phyloP scores from a whole-genome alignment of 306 rosid species.

The Cyclanthera cordifolia region DNA sequence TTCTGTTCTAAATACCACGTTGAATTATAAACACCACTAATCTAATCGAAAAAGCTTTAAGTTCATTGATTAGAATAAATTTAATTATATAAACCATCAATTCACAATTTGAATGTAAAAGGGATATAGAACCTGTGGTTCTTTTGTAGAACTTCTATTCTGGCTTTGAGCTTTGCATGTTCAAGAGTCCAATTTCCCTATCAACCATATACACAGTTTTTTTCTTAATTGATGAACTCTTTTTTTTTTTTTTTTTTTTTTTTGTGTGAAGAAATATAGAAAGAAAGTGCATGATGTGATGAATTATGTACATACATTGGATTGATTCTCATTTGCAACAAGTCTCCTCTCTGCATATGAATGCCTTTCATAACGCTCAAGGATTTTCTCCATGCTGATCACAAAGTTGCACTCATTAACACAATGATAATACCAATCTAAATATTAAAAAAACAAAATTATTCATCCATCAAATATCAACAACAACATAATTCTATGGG shows the following conservation, averaged over 20 bases:
- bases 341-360: conserved; percentile 58
- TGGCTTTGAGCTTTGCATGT: conserved; percentile 74
- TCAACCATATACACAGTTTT: not conserved
- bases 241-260: no score
- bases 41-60: no score
- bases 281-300: not conserved
- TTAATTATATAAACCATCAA: no score
- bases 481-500: no score
- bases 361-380: conserved; percentile 78
- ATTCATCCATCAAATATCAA: no score
- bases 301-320: conserved; percentile 29
- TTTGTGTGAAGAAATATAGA: no score
- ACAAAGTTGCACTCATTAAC: not conserved
- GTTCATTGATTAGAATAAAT: no score
- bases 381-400: conserved; percentile 68
- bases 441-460: no score
- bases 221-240: not conserved
- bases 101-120: not conserved
- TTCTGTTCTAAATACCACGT: no score
- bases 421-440: no score
- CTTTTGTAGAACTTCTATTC: conserved; percentile 57
- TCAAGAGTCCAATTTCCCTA: conserved; percentile 73
- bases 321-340: conserved; percentile 24
- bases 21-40: no score
- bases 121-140: conserved; percentile 36